Base-by-base conservation (phyloP, 2,329 filamentous ascomycete species). In the Arthrobotrys sphaeroides region DNA sequence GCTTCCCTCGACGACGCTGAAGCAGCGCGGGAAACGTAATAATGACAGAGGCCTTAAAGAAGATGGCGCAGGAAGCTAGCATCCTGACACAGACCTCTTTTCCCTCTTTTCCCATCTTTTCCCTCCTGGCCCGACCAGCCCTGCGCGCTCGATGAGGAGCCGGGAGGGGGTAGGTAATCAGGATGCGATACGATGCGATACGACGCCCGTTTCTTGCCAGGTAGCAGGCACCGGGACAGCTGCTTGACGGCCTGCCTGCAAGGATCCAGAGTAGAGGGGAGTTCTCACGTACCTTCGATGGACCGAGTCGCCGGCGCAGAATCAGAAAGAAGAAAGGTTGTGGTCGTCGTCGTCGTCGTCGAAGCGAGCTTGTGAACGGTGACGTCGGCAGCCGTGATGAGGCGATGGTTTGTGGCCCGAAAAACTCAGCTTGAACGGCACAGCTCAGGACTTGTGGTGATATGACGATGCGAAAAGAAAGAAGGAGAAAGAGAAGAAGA, bases 11-110 rank as follows among this genome's bases (percentile, higher is more conserved):
- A 38, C 36, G 42, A 18, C 38, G 12, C 31, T 31, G 47, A 55
- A 55, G 36, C 36, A 40, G 12, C 36, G 33, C 10, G 10, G n/a
- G 43, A 20, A 51, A 12, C n/a, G 22, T 38, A 22, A 31, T 20
- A 38, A 47, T 22, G 18, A 40, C 53, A 59, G 33, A 24, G 3
- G 22, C 20, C 18, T 22, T 47, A 75, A 75, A 57, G 18, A 18
- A 43, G 57, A 75, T 69, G 72, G 72, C 72, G 72, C 72, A 69
- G 64, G 72, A 75, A 64, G 31, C 51, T 12, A 9, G 31, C 38
- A 47, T 49, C 53, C 53, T 40, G 33, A 59, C 53, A 59, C 53
- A 42, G 33, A 60, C 55, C 55, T 20, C 42, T n/a, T 31, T 45
- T 13, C 10, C 20, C 49, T 12, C 42, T 18, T 28, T 28, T 22